phyloP scores from a whole-genome alignment of 2,329 filamentous ascomycete species.

The Xylariaceae sp. region DNA sequence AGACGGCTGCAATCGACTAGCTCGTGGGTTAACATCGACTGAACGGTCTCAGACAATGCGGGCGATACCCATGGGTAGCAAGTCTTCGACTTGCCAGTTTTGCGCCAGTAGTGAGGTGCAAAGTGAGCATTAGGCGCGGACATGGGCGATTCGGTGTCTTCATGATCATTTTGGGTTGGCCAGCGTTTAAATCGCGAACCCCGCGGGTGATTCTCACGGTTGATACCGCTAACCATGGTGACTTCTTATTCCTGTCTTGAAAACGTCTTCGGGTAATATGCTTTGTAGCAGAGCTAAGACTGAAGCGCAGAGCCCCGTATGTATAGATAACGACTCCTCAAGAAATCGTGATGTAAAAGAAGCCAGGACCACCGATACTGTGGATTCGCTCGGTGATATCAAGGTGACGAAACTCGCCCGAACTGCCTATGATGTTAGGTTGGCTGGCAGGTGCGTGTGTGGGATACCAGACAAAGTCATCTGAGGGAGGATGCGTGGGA shows the following conservation, averaged over 20 bases:
- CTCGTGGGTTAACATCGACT: background rate
- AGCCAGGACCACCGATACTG: no score
- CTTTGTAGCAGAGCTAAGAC: background rate
- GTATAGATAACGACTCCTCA: background rate
- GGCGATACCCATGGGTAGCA: slow-evolving; percentile 8
- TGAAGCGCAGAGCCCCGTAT: background rate
- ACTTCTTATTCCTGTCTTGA: background rate
- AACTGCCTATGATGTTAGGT: no score
- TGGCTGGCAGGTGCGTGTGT: no score
- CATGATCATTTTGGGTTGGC: background rate
- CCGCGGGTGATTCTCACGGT: background rate
- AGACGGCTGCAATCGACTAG: background rate
- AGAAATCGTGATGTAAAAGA: background rate
- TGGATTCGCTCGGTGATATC: no score
- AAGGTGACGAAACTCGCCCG: no score
- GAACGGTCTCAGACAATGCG: background rate
- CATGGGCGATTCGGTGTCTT: background rate
- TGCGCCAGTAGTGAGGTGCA: background rate
- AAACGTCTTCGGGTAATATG: background rate
- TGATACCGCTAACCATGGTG: background rate
- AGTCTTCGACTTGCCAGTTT: background rate
- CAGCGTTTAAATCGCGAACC: background rate
- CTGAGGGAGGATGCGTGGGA: no score
- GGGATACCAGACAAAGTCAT: no score
- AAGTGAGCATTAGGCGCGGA: background rate